Base-by-base conservation (phyloP, 805 yeast genomes). In the Wickerhamomyces bisporus region DNA sequence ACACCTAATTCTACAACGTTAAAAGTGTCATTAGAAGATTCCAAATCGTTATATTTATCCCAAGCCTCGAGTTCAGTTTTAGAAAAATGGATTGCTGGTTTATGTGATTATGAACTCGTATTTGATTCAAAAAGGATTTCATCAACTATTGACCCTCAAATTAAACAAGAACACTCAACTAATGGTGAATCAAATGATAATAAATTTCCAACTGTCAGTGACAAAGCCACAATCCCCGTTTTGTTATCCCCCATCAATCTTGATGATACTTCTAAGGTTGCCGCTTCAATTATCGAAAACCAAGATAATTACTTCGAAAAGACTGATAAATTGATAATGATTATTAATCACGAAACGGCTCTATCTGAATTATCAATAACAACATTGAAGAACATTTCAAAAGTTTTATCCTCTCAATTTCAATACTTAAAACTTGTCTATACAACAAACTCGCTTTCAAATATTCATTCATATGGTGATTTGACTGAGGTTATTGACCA, bases 41-140 rank as follows among this genome's bases (percentile, higher is more conserved):
- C 50, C 11, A 23, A 34, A 32, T 19, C 42, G 24, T 52, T 62
- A 40, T 40, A 54, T 16, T 28, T 55, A 9, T 42, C 63, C 32
- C 51, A 52, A 13, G 39, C 54, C n/a, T 45, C 61, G 0, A 51
- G 55, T 30, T 50, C 54, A 31, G 50, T 61, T 6, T 45, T 65
- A 26, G 62, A 65, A 45, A 66, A 66, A 48, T 67, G 72, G 72
- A 59, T 64, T 12, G 56, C 70, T 2, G 70, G 61, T 0, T 35
- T 67, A 9, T 53, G 67, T 29, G 62, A 65, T 38, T 41, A 43
- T 32, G 61, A 58, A 5, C 44, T 63, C 13, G 39, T 42, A 7
- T 62, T 65, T 36, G 45, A 56, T 37, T 52, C 57, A 4, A 27
- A 36, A 7, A 53, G 49, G 32, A 42, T 65, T 19, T 58, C 66